phyloP scores from a whole-genome alignment of 176 grass and related monocot species.

The Bothriochloa decipiens region DNA sequence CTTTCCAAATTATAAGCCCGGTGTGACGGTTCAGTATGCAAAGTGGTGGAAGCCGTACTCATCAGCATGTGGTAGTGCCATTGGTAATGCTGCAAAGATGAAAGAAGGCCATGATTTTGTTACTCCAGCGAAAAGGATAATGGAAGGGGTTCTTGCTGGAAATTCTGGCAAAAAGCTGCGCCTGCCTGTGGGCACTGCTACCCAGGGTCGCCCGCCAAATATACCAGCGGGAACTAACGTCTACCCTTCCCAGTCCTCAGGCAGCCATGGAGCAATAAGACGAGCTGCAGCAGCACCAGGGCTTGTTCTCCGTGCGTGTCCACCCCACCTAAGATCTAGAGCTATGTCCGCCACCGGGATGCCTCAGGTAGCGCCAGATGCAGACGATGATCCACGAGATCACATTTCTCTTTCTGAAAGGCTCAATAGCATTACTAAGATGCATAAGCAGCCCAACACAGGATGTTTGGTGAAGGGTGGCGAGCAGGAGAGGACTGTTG shows the following conservation, averaged over 20 bases:
- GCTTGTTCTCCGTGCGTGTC: background rate
- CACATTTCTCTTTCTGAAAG: constrained; percentile 6
- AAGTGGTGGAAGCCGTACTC: constrained; percentile 61
- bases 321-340: constrained; percentile 2
- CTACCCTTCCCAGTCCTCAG: background rate
- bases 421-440: background rate
- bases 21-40: constrained; percentile 42
- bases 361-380: background rate
- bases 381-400: background rate
- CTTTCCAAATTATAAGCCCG: constrained; percentile 45
- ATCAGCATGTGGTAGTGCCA: background rate
- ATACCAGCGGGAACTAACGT: background rate
- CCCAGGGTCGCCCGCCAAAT: background rate
- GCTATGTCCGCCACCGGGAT: background rate
- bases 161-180: background rate
- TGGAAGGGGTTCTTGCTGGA: constrained; percentile 46
- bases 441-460: background rate
- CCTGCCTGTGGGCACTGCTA: background rate
- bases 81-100: background rate
- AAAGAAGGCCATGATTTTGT: background rate
- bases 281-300: background rate
- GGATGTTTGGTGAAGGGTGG: background rate
- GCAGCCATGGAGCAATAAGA: background rate
- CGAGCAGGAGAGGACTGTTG: background rate
- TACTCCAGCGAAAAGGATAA: background rate